These are phyloP conservation scores for Coniochaeta pulveracea DNA, from an alignment of 2,329 filamentous ascomycete genomes.

Conservation along the genomic window DNA sequence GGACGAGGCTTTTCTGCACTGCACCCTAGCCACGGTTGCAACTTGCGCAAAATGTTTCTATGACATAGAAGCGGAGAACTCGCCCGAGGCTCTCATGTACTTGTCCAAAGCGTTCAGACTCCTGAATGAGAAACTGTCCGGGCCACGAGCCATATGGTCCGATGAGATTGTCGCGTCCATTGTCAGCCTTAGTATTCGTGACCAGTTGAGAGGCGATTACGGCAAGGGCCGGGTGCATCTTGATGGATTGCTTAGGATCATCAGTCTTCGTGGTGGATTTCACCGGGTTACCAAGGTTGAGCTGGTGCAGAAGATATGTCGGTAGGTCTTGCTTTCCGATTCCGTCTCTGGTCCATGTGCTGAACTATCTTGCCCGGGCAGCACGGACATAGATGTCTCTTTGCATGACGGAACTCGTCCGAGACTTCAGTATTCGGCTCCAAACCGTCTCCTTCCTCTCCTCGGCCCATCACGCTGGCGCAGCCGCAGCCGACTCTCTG, in stretches of 20 bases:
- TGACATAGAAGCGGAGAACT: not conserved
- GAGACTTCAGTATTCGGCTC: not conserved
- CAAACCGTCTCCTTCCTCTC: no score
- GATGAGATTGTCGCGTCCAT: not conserved
- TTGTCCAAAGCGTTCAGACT: not conserved
- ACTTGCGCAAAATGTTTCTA: not conserved
- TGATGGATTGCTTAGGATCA: not conserved
- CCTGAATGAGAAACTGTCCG: not conserved
- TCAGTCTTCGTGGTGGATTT: not conserved
- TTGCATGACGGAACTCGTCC: slow-evolving; percentile 2
- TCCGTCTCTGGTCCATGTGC: no score
- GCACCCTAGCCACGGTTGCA: not conserved
- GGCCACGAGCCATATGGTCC: not conserved
- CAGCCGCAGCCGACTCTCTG: not conserved
- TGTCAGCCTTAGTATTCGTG: not conserved
- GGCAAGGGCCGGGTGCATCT: not conserved
- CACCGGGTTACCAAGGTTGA: not conserved
- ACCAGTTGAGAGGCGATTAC: not conserved
- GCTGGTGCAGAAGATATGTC: slow-evolving; percentile 1
- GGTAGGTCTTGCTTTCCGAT: not conserved
- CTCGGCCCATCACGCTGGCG: not conserved
- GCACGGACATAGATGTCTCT: not conserved
- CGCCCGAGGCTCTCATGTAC: not conserved
- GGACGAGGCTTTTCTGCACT: slow-evolving; percentile 2
- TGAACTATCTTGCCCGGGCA: not conserved